Percentiles rank a stretch among this genome's conserved stretches.
Evolutionary conservation across 306 rosid genomes (phyloP).

Genomic region (Prunus mume): DNA sequence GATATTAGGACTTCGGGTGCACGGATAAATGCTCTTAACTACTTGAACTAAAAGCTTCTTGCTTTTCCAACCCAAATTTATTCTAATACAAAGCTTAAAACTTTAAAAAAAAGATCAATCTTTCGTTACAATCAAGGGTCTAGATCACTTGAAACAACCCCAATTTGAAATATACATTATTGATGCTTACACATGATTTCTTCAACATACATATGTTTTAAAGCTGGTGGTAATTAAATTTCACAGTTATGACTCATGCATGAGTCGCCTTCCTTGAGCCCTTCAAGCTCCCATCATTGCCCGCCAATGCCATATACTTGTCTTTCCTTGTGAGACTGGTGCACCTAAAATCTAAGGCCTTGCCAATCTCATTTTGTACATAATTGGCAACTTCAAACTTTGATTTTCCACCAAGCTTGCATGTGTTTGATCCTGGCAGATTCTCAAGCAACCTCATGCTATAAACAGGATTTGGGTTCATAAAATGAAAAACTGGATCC

Average conservation of each 20-base stretch:
- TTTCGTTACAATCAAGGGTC: background rate
- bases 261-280: conserved; percentile 3
- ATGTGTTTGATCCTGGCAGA: conserved; percentile 32
- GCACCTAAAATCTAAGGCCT: conserved; percentile 50
- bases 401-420: conserved; percentile 42
- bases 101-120: too few relatives aligned
- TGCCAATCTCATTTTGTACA: conserved; percentile 57
- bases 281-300: conserved; percentile 45
- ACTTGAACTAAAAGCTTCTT: too few relatives aligned
- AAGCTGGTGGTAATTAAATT: background rate
- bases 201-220: background rate
- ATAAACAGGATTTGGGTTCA: conserved; percentile 57
- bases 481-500: conserved; percentile 41
- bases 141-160: background rate
- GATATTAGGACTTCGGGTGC: too few relatives aligned
- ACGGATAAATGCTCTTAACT: too few relatives aligned
- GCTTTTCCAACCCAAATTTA: too few relatives aligned
- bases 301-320: conserved; percentile 62
- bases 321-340: conserved; percentile 61
- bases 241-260: background rate
- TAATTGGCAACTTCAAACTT: conserved; percentile 61
- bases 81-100: too few relatives aligned
- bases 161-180: background rate
- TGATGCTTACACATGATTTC: background rate
- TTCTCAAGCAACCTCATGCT: conserved; percentile 27